These are phyloP conservation scores for Auricularia sp. DNA, from an alignment of 768 basidiomycete genomes.

Conservation along the genomic window DNA sequence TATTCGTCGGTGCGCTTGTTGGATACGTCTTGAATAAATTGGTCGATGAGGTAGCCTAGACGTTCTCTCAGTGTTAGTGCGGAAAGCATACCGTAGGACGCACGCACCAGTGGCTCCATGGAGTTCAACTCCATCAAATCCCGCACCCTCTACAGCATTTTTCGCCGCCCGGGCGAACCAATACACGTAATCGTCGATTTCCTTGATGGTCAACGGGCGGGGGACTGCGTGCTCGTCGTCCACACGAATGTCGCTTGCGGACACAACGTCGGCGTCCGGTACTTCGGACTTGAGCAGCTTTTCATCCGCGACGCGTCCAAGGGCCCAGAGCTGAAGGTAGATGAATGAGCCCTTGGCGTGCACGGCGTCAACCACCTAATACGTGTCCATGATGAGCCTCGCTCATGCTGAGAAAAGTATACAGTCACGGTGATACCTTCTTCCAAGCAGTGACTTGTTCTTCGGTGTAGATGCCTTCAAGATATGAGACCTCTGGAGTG, in stretches of 20 bases:
- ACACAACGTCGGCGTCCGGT: not conserved
- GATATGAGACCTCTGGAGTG: conserved; percentile 7
- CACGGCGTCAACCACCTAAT: conserved; percentile 45
- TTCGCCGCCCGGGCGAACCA: conserved; percentile 24
- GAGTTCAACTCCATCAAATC: conserved; percentile 36
- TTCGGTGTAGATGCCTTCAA: conserved; percentile 24
- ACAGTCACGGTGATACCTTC: not conserved
- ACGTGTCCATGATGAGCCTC: not conserved
- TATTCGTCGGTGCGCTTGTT: conserved; percentile 37
- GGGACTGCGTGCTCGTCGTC: not conserved
- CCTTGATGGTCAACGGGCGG: conserved; percentile 12
- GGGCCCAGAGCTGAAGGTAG: conserved; percentile 49
- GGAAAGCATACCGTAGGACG: conserved; percentile 8
- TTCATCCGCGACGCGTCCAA: conserved; percentile 32
- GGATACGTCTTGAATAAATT: conserved; percentile 27
- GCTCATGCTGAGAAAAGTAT: not conserved
- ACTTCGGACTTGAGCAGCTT: not conserved
- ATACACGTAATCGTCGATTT: conserved; percentile 25
- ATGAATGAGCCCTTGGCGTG: conserved; percentile 45
- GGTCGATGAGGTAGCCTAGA: conserved; percentile 25
- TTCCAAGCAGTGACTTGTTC: conserved; percentile 29
- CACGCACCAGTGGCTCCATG: conserved; percentile 15
- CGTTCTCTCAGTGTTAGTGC: not conserved
- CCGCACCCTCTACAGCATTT: conserved; percentile 27
- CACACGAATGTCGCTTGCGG: not conserved